Base-by-base conservation (phyloP, 2,329 filamentous ascomycete genomes). In the Paecilomyces dactylethromorphus region DNA sequence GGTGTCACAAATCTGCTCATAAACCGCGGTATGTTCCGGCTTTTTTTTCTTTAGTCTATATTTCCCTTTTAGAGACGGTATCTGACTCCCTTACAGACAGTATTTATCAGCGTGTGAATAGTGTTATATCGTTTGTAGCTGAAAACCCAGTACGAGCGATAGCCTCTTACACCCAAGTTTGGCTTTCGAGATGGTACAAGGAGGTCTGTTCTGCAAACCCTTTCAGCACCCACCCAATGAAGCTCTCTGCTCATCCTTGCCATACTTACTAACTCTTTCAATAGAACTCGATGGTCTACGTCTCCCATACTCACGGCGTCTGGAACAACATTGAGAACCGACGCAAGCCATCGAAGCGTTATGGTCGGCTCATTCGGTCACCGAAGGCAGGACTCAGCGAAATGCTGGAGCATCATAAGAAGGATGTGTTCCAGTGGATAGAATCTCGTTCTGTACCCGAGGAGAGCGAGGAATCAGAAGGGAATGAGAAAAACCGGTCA, bases 1-100 rank as follows among this genome's bases (percentile, higher is more conserved):
- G 92, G 91, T 1, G 84, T 97, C 54, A 88, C 94, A 59, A 84
- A 92, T 58, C 83, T 97, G 4, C 80, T 97, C 5, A 87, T 88
- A 10, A 88, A 88, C 65, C 82, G 91, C 77, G 86, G 90, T 90
- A 80, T 59, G 74, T 64, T 45, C n/a, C 24, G 13, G 24, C 31
- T 53, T 53, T 45, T 35, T 62, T 1, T n/a, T 45, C 35, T 56
- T 32, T 39, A 15, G 12, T 12, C 21, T 15, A 1, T 8, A 12
- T 35, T 13, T 33, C 5, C 21, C 51, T 51, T 3, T 26, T 2
- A 1, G 45, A 51, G 50, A 57, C 58, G 18, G 13, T 18, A 15
- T 51, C 59, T 69, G 39, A 65, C 39, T 15, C 31, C 7, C 12
- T 8, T 55, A 13, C 55, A 81, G 80, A 83, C 59, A 76, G 75